Evolutionary conservation across 192 early-diverging fungal genomes (phyloP).

Genomic region (Geranomyces michiganensis): DNA sequence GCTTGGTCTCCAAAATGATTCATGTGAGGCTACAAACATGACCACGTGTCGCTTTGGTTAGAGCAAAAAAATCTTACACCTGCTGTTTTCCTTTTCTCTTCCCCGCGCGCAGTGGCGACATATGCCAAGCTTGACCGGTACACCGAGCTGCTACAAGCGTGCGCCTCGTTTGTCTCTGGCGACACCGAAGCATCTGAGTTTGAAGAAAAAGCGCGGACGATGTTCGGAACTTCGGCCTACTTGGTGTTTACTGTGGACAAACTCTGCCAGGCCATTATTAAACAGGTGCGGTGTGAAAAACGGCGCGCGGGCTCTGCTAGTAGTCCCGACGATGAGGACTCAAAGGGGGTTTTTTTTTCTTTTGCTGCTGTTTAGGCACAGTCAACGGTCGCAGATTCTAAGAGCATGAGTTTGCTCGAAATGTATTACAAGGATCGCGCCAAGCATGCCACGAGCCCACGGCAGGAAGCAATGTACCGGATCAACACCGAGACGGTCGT

Average conservation of each 20-base stretch:
- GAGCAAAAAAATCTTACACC: neutral
- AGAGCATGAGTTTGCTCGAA: constrained; percentile 56
- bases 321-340: too few relatives aligned
- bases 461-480: constrained; percentile 59
- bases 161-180: constrained; percentile 76
- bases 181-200: constrained; percentile 80
- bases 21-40: constrained; percentile 15
- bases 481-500: constrained; percentile 48
- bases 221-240: constrained; percentile 92
- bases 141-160: constrained; percentile 69
- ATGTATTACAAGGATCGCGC: constrained; percentile 53
- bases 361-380: constrained; percentile 46
- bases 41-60: too few relatives aligned
- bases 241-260: constrained; percentile 89
- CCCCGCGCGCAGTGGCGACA: constrained; percentile 10
- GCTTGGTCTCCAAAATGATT: constrained; percentile 47
- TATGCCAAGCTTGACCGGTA: constrained; percentile 66
- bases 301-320: too few relatives aligned
- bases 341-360: too few relatives aligned
- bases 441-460: constrained; percentile 37
- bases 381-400: constrained; percentile 66
- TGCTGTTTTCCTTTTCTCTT: constrained; percentile 7
- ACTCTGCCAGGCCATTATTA: constrained; percentile 76
- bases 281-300: constrained; percentile 74
- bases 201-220: constrained; percentile 83